Conservation (phyloP, 2,329 filamentous ascomycete genomes). For the Ilyonectria destructans region DNA sequence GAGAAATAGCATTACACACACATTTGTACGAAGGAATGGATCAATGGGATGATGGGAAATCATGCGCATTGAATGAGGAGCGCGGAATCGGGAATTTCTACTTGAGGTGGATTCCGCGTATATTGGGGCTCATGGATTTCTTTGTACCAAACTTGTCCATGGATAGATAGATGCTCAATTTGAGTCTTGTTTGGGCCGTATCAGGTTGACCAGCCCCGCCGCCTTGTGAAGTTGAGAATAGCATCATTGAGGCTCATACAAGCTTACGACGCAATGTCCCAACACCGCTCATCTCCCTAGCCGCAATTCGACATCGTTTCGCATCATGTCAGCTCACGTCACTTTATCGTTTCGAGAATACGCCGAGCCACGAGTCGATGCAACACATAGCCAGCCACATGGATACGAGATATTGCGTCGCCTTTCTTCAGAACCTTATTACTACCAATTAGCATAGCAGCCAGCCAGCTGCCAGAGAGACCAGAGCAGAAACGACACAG, state of each 20-base stretch:
- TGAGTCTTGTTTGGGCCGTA: neutral
- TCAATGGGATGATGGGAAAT: slow-evolving; percentile 14
- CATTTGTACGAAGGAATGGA: slow-evolving; percentile 21
- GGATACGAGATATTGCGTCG: too few species aligned
- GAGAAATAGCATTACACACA: slow-evolving; percentile 26
- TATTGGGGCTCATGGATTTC: neutral
- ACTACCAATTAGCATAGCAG: neutral
- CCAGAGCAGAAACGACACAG: neutral
- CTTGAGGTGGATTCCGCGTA: neutral
- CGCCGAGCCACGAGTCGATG: neutral
- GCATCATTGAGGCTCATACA: neutral
- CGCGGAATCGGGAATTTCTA: neutral
- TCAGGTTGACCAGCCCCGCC: neutral
- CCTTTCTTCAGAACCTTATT: neutral
- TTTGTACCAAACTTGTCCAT: slow-evolving; percentile 9
- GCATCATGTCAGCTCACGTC: slow-evolving; percentile 5
- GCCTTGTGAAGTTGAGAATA: neutral
- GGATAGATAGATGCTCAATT: slow-evolving; percentile 9
- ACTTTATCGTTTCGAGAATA: neutral
- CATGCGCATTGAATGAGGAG: slow-evolving; percentile 21
- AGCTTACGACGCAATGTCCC: neutral
- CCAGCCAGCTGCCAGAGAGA: neutral
- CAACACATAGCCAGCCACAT: neutral
- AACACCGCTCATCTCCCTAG: neutral
- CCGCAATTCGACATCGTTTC: neutral